Evolutionary conservation across 2,329 filamentous ascomycete species (phyloP), one percentile per base, ranked within the genome.

Genomic region (Xylariaceae sp.): DNA sequence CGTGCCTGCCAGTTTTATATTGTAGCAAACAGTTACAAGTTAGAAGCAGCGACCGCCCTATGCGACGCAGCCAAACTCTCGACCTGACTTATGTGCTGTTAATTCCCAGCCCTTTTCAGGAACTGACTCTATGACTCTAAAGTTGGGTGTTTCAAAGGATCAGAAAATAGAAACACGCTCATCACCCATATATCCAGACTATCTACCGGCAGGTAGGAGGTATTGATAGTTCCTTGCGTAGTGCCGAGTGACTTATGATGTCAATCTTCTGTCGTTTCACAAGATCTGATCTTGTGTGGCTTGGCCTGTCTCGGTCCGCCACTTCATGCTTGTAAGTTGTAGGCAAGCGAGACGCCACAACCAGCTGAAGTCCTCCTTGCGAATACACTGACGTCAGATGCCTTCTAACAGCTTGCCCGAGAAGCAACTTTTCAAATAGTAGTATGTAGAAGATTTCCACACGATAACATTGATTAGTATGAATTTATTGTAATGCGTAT

Each of bases 1-100:
- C 4, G 13, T 48, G 60, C 52, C 57, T 58, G 57, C 49, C 44
- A 44, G 58, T 57, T 58, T 58, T 49, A 52, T 23, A 37, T 30
- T 44, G 17, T 15, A 50, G 17, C 57, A 52, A 13, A 9, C 8
- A 41, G 37, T 30, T 30, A 1, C 23, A 4, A 41, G 13, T 8
- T 41, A 41, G 37, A 13, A 10, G 9, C 8, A 41, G 9, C 37
- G 8, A 13, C 37, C 11, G 11, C 37, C 37, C 37, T 41, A 11
- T 41, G 37, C 1, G 11, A 41, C 11, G 11, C 11, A 41, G 37
- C 37, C 7, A 7, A 41, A 8, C 37, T 41, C 11, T 41, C 52
- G 39, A 47, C 48, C 4, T 23, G 8, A 30, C 23, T 30, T 30
- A 5, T 30, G 4, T 30, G 18, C 15, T 23, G 8, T 49, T 13